phyloP scores from a whole-genome alignment of 1,284 basidiomycete genomes.

The Trichosporon sp. region DNA sequence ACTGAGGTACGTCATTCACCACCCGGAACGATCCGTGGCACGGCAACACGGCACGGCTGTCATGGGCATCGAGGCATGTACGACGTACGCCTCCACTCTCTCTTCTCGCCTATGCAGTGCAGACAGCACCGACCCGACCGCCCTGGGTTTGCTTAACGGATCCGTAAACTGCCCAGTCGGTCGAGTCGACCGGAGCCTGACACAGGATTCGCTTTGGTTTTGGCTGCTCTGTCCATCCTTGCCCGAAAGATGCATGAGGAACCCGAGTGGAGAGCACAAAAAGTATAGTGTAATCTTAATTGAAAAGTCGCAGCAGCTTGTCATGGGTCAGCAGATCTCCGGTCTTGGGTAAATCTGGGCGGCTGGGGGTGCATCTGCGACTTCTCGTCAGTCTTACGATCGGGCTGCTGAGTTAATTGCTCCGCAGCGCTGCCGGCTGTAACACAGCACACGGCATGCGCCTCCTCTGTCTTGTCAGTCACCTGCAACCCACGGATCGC shows the following conservation, averaged over 20 bases:
- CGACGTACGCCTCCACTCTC: no score
- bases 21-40: conserved; percentile 3
- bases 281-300: conserved; percentile 11
- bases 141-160: not conserved
- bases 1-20: not conserved
- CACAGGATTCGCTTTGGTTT: not conserved
- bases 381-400: conserved; percentile 2
- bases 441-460: not conserved
- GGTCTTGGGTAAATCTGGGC: not conserved
- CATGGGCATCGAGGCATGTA: not conserved
- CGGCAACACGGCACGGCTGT: conserved; percentile 10
- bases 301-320: not conserved
- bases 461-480: not conserved
- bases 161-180: not conserved
- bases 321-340: conserved; percentile 4
- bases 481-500: not conserved
- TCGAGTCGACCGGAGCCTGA: not conserved
- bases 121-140: not conserved
- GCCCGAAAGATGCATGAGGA: not conserved
- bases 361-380: not conserved
- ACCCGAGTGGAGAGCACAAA: not conserved
- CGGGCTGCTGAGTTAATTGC: conserved; percentile 4
- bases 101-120: not conserved
- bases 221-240: not conserved
- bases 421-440: conserved; percentile 5